Evolutionary conservation across 768 basidiomycete genomes (phyloP), one percentile per base, ranked within the genome.

Genomic region (Cystobasidium tubakii): DNA sequence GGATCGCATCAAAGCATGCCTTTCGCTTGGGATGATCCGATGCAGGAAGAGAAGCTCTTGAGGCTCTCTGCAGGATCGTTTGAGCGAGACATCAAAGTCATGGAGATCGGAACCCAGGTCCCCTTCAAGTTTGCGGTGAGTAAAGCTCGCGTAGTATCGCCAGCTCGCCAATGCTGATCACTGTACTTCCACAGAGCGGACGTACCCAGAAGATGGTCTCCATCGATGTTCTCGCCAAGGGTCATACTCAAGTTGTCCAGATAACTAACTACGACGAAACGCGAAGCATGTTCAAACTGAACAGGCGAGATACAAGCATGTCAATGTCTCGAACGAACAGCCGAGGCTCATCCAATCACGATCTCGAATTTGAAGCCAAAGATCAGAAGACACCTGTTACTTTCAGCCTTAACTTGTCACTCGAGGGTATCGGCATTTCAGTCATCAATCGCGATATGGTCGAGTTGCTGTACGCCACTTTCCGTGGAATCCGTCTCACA

Each of bases 11-110:
- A 85, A 1, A 84, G 82, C 19, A 80, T 85, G 55, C 83, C 86
- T 36, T 99, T 97, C 80, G 90, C 93, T 3, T 99, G 95, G 95
- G 96, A 99, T 79, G 87, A 85, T 74, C 96, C 96, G 7, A 90
- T 92, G 1, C 88, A 88, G 0, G 83, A 84, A 57, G 88, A 89
- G 77, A 98, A 95, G 82, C 88, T 87, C 76, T 83, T 99, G 29
- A 80, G 87, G 42, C 83, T 99, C 25, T 80, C 81, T 12, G 84
- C 88, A 62, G 88, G 87, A 53, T 85, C 85, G 27, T 82, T 86
- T 66, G 86, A 85, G 13, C 86, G 91, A 33, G 81, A 84, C 25
- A 83, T 98, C 64, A 95, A 98, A 79, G 88, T 95, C 74, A 88
- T 95, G 88, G 96, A 97, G 81, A 98, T 99, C 25, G 96, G 96